Evolutionary conservation across 2,329 filamentous ascomycete genomes (phyloP), one percentile per base, ranked within the genome.

Genomic region (Xylaria sp.): DNA sequence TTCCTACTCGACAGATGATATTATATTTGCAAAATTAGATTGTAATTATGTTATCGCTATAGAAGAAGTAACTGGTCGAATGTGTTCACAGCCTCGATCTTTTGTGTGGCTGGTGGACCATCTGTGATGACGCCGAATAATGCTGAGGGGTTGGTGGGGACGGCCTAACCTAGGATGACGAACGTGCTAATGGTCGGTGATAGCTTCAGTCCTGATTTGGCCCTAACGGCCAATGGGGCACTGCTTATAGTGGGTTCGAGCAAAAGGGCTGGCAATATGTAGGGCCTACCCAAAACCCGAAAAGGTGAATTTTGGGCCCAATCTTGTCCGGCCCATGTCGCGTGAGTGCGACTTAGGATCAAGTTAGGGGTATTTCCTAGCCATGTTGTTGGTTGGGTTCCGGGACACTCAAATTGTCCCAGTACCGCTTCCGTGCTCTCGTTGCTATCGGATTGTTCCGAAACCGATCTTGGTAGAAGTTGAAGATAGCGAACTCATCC

Each of bases 401-500:
- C 15, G 68, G 66, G 23, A 65, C 60, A 33, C 51, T 70, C 20
- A 77, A 73, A 71, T 83, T 81, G 74, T 86, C 82, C 87, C 87
- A 89, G 77, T 84, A 89, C 67, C 85, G 80, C 73, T 78, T 83
- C 69, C 82, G 81, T 20, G 87, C 87, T 44, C 78, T 79, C n/a
- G 81, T 76, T 48, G 84, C 84, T n/a, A 81, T 74, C 71, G 81
- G 76, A 71, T 86, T 79, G 68, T 87, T 87, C 36, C 82, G 79
- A 76, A 91, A 93, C 10, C 90, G 87, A 70, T 86, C 81, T 70
- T 92, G 90, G 79, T 92, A 95, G 80, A 91, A 95, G 83, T 96
- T 97, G 87, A 97, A 94, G 68, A 97, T 86, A 63, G 92, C 89
- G 76, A 96, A 97, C 81, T 97, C 93, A 79, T 93, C 89, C 70